Conservation (phyloP, 352 stramenopile species). For the Phytophthora multivora region DNA sequence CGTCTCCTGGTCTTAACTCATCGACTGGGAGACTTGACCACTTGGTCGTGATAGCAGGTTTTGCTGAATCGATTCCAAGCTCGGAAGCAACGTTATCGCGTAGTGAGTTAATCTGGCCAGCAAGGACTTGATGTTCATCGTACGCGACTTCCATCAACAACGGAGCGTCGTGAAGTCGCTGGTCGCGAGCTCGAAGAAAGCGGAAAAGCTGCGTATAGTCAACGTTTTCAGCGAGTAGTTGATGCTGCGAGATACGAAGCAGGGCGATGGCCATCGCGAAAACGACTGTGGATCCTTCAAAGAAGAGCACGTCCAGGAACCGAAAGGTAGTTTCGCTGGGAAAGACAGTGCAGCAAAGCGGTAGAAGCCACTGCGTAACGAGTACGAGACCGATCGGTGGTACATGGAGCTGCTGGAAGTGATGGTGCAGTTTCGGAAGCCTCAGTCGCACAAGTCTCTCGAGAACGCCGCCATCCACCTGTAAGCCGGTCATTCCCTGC, state of each 20-base stretch:
- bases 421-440: constrained; percentile 58
- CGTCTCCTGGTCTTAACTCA: constrained; percentile 22
- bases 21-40: constrained; percentile 6
- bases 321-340: constrained; percentile 68
- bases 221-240: constrained; percentile 54
- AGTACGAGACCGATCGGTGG: constrained; percentile 64
- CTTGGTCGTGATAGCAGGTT: neutral
- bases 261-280: constrained; percentile 64
- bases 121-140: constrained; percentile 53
- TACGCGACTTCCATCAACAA: constrained; percentile 62
- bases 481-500: constrained; percentile 66
- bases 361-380: constrained; percentile 70
- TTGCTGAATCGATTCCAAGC: constrained; percentile 13
- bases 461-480: constrained; percentile 60
- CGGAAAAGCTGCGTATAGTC: constrained; percentile 77
- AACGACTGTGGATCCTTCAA: constrained; percentile 53
- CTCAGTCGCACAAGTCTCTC: constrained; percentile 51
- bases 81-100: constrained; percentile 17
- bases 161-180: constrained; percentile 60
- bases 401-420: constrained; percentile 61
- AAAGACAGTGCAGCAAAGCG: constrained; percentile 68
- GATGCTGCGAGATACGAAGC: constrained; percentile 58
- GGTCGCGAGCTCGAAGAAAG: constrained; percentile 61
- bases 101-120: constrained; percentile 13
- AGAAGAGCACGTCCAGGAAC: constrained; percentile 64